These are phyloP conservation scores for Sporothrix euskadiensis DNA, from an alignment of 2,329 filamentous ascomycete species.

Conservation along the genomic window DNA sequence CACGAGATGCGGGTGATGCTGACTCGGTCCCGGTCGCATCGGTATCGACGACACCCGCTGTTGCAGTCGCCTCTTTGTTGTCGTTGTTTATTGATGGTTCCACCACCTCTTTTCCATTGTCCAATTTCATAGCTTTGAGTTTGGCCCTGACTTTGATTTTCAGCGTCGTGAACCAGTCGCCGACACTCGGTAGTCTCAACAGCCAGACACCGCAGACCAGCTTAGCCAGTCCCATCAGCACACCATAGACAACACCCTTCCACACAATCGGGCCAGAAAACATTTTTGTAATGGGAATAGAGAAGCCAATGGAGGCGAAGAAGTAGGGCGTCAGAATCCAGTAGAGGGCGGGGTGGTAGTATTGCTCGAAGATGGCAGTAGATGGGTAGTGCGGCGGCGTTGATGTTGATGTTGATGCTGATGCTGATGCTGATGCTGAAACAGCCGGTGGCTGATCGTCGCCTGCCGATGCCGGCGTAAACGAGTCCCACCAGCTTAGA, in stretches of 20 bases:
- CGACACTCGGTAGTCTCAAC: constrained; percentile 26
- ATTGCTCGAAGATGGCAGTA: constrained; percentile 42
- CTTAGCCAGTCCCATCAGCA: constrained; percentile 68
- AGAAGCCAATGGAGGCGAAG: constrained; percentile 75
- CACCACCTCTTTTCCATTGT: not conserved
- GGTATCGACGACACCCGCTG: not conserved
- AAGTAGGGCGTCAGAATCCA: constrained; percentile 69
- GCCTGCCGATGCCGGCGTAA: not conserved
- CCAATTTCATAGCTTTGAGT: not conserved
- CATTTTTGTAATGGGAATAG: constrained; percentile 71
- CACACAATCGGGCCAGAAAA: constrained; percentile 65
- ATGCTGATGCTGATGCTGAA: not conserved
- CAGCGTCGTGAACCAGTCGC: not conserved
- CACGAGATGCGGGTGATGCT: not conserved
- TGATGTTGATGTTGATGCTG: not conserved
- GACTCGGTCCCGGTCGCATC: not conserved
- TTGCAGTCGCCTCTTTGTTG: not conserved
- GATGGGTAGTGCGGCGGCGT: constrained; percentile 17
- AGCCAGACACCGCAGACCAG: constrained; percentile 59
- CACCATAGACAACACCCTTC: constrained; percentile 70
- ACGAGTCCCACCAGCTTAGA: constrained; percentile 60
- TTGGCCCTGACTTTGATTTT: not conserved
- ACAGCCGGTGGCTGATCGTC: not conserved
- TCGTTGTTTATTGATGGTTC: no score
- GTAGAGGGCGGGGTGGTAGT: constrained; percentile 45